Conservation (phyloP, 2,329 filamentous ascomycete species). For the Xylaria sp. region DNA sequence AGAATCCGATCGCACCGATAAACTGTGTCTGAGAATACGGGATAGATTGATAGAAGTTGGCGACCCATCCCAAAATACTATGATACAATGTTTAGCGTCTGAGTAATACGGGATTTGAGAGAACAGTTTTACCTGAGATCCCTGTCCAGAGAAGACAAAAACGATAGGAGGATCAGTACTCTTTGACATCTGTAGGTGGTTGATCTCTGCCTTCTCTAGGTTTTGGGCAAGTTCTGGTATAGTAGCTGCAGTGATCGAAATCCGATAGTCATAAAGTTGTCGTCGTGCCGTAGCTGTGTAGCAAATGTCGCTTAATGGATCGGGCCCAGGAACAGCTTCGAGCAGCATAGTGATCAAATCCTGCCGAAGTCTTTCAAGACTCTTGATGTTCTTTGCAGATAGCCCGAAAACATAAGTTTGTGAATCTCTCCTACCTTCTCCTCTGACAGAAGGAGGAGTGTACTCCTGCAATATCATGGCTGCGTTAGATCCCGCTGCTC, state of each 20-base stretch:
- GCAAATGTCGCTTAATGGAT: conserved; percentile 5
- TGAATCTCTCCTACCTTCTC: not conserved
- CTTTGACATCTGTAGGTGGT: conserved; percentile 6
- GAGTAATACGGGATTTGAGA: not conserved
- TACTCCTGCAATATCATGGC: conserved; percentile 44
- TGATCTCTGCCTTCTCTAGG: not conserved
- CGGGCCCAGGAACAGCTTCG: not conserved
- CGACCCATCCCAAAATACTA: conserved; percentile 38
- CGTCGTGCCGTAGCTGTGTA: conserved; percentile 14
- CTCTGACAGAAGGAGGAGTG: not conserved
- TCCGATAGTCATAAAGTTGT: conserved; percentile 6
- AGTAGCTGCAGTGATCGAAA: not conserved
- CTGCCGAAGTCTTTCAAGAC: conserved; percentile 30
- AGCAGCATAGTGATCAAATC: not conserved
- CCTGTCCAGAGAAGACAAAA: conserved; percentile 52
- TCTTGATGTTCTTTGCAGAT: conserved; percentile 35
- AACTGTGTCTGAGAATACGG: conserved; percentile 26
- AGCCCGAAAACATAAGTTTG: conserved; percentile 29
- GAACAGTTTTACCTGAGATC: not conserved
- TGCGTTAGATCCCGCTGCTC: conserved; percentile 42
- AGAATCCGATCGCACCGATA: conserved; percentile 31
- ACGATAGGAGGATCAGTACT: conserved; percentile 16
- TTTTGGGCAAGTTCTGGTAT: not conserved
- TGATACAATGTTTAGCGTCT: not conserved
- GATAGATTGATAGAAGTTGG: conserved; percentile 33